Evolutionary conservation across 2,329 filamentous ascomycete genomes (phyloP), one percentile per base, ranked within the genome.

Genomic region (Aureobasidium melanogenum): DNA sequence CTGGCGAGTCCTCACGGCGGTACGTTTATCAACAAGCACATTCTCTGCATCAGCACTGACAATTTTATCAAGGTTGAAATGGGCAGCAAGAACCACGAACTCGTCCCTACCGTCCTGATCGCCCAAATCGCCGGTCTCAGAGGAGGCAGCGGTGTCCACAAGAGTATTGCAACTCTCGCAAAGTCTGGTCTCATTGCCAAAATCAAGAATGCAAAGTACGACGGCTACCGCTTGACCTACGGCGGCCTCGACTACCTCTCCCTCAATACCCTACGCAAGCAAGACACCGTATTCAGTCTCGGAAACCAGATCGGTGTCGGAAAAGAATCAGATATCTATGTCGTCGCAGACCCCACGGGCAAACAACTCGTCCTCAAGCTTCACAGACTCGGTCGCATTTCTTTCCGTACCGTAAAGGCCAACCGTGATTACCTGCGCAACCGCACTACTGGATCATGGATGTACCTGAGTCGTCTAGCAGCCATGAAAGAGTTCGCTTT

Each of bases 211-310:
- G 90, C 93, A 65, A 93, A 91, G 74, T 99, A 99, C 76, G 94
- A 99, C 70, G 94, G 94, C 64, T 99, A 99, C 77, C 87, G 95
- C 58, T 82, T 99, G 60, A 96, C 93, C 7, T 99, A 99, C 73
- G 94, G 94, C 69, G 94, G 94, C 2, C 85, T 97, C 51, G 94
- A 99, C 78, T 99, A 99, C 75, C 86, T 99, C n/a, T 91, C 94
- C 17, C 82, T 99, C 59, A 91, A 97, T 76, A 86, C 91, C 0
- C 88, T 97, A 73, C 87, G 92, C 62, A 88, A 89, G 68, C 82
- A 85, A 66, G 87, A 88, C 67, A 84, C 83, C 61, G 83, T 97
- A 43, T 97, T 96, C 82, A 95, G 89, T 67, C 90, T 97, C 4
- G 94, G 94, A 58, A 94, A 88, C 74, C 89, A 95, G 70, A 90